Evolutionary conservation across 2,329 filamentous ascomycete species (phyloP).

Genomic region (Penicillium sclerotigenum): DNA sequence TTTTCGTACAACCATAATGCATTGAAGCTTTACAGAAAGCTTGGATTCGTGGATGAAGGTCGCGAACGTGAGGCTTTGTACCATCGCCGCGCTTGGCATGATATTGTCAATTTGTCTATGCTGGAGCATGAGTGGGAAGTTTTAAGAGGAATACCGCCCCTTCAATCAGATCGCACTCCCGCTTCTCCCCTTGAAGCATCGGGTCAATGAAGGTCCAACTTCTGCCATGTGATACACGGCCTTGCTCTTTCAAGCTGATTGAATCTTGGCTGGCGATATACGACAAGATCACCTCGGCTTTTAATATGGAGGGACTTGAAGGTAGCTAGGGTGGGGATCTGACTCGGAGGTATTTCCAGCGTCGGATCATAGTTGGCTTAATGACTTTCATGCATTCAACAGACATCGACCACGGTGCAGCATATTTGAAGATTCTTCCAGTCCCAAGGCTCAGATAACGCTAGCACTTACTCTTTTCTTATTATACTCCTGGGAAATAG

Average conservation of each 20-base stretch:
- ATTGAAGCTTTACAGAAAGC: slow-evolving; percentile 9
- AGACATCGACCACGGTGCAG: too few species aligned
- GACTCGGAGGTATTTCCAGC: too few species aligned
- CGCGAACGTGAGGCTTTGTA: slow-evolving; percentile 12
- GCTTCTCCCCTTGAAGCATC: not conserved
- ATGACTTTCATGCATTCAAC: not conserved
- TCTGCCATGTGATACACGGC: too few species aligned
- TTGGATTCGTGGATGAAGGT: slow-evolving; percentile 16
- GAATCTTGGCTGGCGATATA: too few species aligned
- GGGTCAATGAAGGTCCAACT: not conserved
- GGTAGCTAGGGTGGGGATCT: not conserved
- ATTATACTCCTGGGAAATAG: too few species aligned
- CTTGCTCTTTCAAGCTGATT: not conserved
- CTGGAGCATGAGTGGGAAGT: slow-evolving; percentile 6
- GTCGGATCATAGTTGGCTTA: not conserved
- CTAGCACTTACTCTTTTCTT: too few species aligned
- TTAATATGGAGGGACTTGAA: not conserved
- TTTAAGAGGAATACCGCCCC: not conserved
- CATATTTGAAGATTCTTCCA: too few species aligned
- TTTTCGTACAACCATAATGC: slow-evolving; percentile 10
- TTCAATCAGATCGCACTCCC: not conserved
- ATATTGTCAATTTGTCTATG: slow-evolving; percentile 6
- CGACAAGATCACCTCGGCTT: too few species aligned
- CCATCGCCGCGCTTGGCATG: slow-evolving; percentile 13
- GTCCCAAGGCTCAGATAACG: too few species aligned